Conservation (phyloP, 495 filamentous ascomycete genomes). For the Hyaloscypha variabilis region DNA sequence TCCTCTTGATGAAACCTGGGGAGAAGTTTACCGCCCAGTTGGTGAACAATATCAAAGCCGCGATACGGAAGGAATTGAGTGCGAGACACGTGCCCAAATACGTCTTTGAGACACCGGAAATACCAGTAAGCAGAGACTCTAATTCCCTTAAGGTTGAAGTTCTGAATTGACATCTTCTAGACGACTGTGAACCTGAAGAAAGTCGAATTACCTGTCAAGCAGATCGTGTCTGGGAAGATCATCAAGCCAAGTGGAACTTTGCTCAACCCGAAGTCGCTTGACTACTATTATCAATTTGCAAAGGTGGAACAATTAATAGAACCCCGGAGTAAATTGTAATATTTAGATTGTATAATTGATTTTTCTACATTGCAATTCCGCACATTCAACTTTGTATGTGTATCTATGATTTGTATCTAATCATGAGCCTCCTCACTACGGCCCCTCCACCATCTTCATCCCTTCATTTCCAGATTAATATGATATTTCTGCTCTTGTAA, state of each 20-base stretch:
- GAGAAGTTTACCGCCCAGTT: slow-evolving; percentile 54
- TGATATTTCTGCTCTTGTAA: too few relatives aligned
- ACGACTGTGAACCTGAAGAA: slow-evolving; percentile 85
- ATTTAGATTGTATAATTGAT: background rate
- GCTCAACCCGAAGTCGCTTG: slow-evolving; percentile 71
- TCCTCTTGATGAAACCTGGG: slow-evolving; percentile 70
- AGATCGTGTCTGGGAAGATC: slow-evolving; percentile 74
- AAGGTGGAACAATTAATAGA: slow-evolving; percentile 67
- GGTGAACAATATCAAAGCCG: slow-evolving; percentile 60
- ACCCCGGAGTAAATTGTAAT: slow-evolving; percentile 25
- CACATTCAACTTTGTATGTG: too few relatives aligned
- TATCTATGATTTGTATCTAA: slow-evolving; percentile 27
- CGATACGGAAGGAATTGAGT: slow-evolving; percentile 65
- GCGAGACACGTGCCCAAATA: slow-evolving; percentile 77
- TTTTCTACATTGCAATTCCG: too few relatives aligned
- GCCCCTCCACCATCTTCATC: slow-evolving; percentile 4
- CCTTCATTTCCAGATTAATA: slow-evolving; percentile 7
- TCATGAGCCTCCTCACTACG: slow-evolving; percentile 3
- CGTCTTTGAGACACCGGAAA: slow-evolving; percentile 78
- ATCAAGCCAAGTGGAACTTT: slow-evolving; percentile 79
- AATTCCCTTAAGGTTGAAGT: background rate
- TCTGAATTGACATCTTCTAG: slow-evolving; percentile 38
- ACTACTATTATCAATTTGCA: slow-evolving; percentile 81
- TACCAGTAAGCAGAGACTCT: slow-evolving; percentile 63
- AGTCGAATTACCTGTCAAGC: slow-evolving; percentile 83